Base-by-base conservation (phyloP, 2,329 filamentous ascomycete species). In the Exophiala calicioides region DNA sequence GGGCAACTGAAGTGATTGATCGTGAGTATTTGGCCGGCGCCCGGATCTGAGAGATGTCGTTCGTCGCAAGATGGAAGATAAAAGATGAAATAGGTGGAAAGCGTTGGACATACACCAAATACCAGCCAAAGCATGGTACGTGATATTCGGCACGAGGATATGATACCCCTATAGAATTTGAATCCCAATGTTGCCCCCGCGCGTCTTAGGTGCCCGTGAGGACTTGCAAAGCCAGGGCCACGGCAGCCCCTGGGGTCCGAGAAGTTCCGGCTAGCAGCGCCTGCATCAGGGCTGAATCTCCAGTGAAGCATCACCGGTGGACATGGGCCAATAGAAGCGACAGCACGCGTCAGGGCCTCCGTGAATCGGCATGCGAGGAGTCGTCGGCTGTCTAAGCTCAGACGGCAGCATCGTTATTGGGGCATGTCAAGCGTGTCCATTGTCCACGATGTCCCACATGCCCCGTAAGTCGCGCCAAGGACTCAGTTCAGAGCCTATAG, bases 1-100 rank as follows among this genome's bases (percentile, higher is more conserved):
- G 65, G 19, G 62, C 63, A 48, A 46, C 58, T 23, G 64, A 67
- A 57, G 44, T 68, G 12, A 52, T 67, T 31, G 58, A 62, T 40
- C 58, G 61, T 12, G 62, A 63, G 46, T 52, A 60, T 41, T 52
- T 65, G 50, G 57, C 50, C 23, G 52, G 54, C 24, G 57, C 56
- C 5, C 49, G 57, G 19, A 65, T 65, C 37, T 65, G 44, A 61
- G 21, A 18, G 5, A 26, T 27, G 38, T 10, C 20, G 15, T 15
- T 12, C 19, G 15, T 7, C 27, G 27, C 12, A 31, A 19, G 27
- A 31, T 7, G 27, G 7, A 30, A 30, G 20, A 20, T 1, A 64
- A 56, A 36, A 12, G 33, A 26, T 15, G 29, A 23, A 38, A 36
- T n/a, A 23, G 13, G 20, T 12, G 3, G 12, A 29, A 27, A 9